phyloP scores from a whole-genome alignment of 306 rosid species.

The Trifolium fragiferum region DNA sequence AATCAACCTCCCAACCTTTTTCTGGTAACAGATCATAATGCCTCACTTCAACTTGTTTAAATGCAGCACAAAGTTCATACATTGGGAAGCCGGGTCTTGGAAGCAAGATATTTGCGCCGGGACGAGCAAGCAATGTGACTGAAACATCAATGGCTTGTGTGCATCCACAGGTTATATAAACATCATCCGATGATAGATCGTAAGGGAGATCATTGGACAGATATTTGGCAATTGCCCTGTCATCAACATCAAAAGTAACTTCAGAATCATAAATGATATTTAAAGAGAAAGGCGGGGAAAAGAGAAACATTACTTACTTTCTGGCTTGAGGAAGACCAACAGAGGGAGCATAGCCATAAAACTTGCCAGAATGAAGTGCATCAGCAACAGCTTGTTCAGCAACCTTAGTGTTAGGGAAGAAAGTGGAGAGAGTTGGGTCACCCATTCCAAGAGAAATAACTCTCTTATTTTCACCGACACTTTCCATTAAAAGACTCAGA shows the following conservation, averaged over 20 bases:
- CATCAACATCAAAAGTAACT: constrained; percentile 29
- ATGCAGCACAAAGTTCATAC: constrained; percentile 81
- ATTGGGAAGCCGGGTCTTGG: constrained; percentile 97
- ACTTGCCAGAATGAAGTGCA: constrained; percentile 61
- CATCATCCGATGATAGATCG: constrained; percentile 76
- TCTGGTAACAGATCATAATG: constrained; percentile 78
- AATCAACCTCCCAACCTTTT: constrained; percentile 87
- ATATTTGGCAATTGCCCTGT: constrained; percentile 85
- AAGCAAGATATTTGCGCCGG: constrained; percentile 84
- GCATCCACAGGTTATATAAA: constrained; percentile 89
- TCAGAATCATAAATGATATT: constrained; percentile 1
- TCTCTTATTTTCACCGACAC: constrained; percentile 46
- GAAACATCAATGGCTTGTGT: constrained; percentile 97
- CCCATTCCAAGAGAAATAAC: constrained; percentile 85
- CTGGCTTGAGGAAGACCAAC: constrained; percentile 79
- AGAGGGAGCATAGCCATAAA: constrained; percentile 92
- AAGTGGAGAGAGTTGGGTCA: constrained; percentile 77
- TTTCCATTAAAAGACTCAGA: constrained; percentile 64
- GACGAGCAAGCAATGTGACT: constrained; percentile 78
- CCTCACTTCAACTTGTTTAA: constrained; percentile 78
- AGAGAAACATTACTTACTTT: constrained; percentile 58
- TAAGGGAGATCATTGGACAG: constrained; percentile 89
- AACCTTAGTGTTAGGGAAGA: constrained; percentile 60
- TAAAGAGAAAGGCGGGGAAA: too few relatives aligned
- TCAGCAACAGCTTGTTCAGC: constrained; percentile 70